Evolutionary conservation across 805 yeast species (phyloP).

Genomic region (Priceomyces carsonii): DNA sequence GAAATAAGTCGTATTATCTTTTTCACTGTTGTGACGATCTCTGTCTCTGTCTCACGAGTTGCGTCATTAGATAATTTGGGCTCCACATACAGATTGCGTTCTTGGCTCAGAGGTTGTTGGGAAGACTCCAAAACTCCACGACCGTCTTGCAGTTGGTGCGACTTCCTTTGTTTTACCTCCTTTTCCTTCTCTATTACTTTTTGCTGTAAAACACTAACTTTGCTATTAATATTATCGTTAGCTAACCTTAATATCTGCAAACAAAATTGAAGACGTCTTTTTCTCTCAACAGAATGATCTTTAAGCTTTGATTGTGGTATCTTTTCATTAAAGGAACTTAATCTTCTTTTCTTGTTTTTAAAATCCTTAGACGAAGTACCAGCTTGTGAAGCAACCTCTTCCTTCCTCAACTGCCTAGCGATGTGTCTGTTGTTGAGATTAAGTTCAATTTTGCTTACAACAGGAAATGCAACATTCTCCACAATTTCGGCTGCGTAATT

Average conservation of each 20-base stretch:
- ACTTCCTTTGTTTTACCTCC: slow-evolving; percentile 20
- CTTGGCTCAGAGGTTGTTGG: too few species aligned
- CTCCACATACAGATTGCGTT: neutral
- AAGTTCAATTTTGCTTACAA: slow-evolving; percentile 49
- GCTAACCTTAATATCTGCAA: slow-evolving; percentile 80
- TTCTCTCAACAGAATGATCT: slow-evolving; percentile 64
- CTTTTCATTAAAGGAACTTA: slow-evolving; percentile 6
- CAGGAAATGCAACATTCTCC: slow-evolving; percentile 55
- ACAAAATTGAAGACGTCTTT: slow-evolving; percentile 74
- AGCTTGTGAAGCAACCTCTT: slow-evolving; percentile 8
- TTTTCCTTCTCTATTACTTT: slow-evolving; percentile 49
- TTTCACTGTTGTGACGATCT: slow-evolving; percentile 84
- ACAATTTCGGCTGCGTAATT: slow-evolving; percentile 63
- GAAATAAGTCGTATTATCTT: slow-evolving; percentile 86
- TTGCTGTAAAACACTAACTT: slow-evolving; percentile 63
- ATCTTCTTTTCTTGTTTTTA: slow-evolving; percentile 25
- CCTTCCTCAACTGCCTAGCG: slow-evolving; percentile 22
- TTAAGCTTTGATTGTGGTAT: slow-evolving; percentile 2
- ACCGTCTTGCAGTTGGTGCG: slow-evolving; percentile 22
- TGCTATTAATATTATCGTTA: slow-evolving; percentile 68
- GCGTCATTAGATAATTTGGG: slow-evolving; percentile 6
- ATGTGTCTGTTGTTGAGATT: slow-evolving; percentile 44
- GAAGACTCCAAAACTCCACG: too few species aligned
- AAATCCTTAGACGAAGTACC: neutral
- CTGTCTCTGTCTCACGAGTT: slow-evolving; percentile 61